Percentiles rank a stretch among this genome's conserved stretches.
phyloP scores from a whole-genome alignment of 306 rosid species.

The Trifolium dubium region DNA sequence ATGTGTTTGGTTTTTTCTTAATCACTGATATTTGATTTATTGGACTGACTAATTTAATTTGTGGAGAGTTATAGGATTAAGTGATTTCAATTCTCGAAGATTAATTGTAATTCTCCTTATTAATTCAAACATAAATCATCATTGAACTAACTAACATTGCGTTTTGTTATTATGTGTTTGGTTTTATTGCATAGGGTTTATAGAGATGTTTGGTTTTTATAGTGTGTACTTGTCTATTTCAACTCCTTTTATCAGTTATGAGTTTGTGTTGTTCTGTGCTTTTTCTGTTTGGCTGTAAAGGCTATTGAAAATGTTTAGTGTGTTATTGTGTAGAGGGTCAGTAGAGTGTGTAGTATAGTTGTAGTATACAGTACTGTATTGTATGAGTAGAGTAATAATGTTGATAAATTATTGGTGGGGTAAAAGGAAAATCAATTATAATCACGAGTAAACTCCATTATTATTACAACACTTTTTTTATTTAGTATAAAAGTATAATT shows the following conservation, averaged over 20 bases:
- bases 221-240: not conserved
- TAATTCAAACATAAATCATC: too few species aligned
- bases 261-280: not conserved
- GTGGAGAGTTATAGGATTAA: too few species aligned
- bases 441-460: not conserved
- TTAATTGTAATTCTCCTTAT: too few species aligned
- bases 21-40: too few species aligned
- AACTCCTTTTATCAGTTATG: not conserved
- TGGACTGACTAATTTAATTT: too few species aligned
- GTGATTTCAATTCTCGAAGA: too few species aligned
- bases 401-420: conserved; percentile 22
- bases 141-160: too few species aligned
- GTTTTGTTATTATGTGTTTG: not conserved
- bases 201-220: conserved; percentile 39
- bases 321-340: not conserved
- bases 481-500: too few species aligned
- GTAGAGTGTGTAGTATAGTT: not conserved
- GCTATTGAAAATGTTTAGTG: not conserved
- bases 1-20: too few species aligned
- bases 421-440: not conserved
- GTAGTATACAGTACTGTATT: not conserved
- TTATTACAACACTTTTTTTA: not conserved
- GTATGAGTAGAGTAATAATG: conserved; percentile 9
- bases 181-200: conserved; percentile 29
- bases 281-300: conserved; percentile 18